These are phyloP conservation scores for Fusarium decemcellulare DNA, from an alignment of 2,329 filamentous ascomycete genomes.

Conservation along the genomic window DNA sequence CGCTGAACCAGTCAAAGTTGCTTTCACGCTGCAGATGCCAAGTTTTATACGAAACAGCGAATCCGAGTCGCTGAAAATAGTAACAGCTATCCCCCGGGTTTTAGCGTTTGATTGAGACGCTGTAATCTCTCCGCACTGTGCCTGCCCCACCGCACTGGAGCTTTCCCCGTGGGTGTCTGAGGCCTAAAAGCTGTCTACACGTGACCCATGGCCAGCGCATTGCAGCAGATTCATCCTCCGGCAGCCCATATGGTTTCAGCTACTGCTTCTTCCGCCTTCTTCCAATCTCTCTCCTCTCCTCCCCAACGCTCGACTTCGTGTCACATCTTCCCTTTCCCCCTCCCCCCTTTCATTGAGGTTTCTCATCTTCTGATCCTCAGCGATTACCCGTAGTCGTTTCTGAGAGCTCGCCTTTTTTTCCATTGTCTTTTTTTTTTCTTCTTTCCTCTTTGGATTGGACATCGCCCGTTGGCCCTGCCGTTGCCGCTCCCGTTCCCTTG, in stretches of 20 bases:
- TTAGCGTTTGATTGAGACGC: too few species aligned
- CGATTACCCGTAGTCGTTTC: constrained; percentile 34
- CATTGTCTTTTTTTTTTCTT: constrained; percentile 17
- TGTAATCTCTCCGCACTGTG: background rate
- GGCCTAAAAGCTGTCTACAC: constrained; percentile 15
- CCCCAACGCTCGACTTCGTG: constrained; percentile 39
- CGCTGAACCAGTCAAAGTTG: too few species aligned
- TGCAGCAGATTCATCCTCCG: constrained; percentile 13
- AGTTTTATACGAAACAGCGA: too few species aligned
- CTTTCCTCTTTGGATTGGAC: constrained; percentile 35
- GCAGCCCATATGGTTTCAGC: constrained; percentile 31
- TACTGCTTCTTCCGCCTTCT: constrained; percentile 45
- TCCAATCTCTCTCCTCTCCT: constrained; percentile 40
- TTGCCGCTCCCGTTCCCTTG: constrained; percentile 32
- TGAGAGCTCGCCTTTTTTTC: constrained; percentile 28
- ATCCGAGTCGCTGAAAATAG: background rate
- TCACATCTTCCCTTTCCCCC: constrained; percentile 37
- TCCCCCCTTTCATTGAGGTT: constrained; percentile 39
- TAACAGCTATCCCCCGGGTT: background rate
- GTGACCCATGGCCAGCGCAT: constrained; percentile 26
- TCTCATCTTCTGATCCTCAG: constrained; percentile 40
- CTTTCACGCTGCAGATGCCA: too few species aligned
- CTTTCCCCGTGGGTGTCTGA: background rate
- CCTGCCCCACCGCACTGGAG: background rate
- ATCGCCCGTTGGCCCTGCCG: constrained; percentile 15